phyloP scores from a whole-genome alignment of 306 rosid genomes.

The Elaeagnus macrophylla region DNA sequence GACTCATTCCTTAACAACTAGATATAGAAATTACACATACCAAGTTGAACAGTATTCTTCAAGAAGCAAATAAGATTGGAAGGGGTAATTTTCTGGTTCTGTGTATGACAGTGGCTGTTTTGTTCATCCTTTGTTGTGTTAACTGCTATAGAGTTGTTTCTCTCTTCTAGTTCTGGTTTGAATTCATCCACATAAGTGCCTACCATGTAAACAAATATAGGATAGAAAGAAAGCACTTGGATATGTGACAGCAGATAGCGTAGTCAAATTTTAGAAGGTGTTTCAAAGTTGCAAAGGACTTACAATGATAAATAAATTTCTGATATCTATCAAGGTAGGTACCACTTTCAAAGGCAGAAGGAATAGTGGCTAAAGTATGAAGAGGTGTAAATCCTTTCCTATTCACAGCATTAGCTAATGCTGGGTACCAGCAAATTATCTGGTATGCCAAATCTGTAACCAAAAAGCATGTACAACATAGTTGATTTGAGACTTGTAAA shows the following conservation, averaged over 20 bases:
- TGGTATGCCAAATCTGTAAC: conserved; percentile 44
- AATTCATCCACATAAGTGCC: too few species aligned
- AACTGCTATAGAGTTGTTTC: too few species aligned
- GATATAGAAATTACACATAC: too few species aligned
- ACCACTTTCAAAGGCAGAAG: conserved; percentile 45
- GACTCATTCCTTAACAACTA: too few species aligned
- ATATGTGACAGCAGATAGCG: neutral
- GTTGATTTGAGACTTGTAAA: too few species aligned
- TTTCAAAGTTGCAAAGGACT: neutral
- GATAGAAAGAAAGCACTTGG: neutral
- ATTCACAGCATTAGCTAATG: conserved; percentile 16
- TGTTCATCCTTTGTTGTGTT: too few species aligned
- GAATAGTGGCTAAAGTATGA: conserved; percentile 40
- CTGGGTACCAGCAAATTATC: conserved; percentile 26
- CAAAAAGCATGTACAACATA: neutral
- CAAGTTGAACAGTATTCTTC: too few species aligned
- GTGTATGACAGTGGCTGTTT: too few species aligned
- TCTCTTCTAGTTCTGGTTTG: too few species aligned
- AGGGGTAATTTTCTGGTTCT: too few species aligned
- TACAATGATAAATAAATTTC: conserved; percentile 29
- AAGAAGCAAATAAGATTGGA: too few species aligned
- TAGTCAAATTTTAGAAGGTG: neutral
- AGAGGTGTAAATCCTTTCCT: conserved; percentile 36
- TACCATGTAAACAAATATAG: too few species aligned
- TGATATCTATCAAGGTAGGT: conserved; percentile 19